phyloP scores from a whole-genome alignment of 129 eudicot species.

The Arctium minus region DNA sequence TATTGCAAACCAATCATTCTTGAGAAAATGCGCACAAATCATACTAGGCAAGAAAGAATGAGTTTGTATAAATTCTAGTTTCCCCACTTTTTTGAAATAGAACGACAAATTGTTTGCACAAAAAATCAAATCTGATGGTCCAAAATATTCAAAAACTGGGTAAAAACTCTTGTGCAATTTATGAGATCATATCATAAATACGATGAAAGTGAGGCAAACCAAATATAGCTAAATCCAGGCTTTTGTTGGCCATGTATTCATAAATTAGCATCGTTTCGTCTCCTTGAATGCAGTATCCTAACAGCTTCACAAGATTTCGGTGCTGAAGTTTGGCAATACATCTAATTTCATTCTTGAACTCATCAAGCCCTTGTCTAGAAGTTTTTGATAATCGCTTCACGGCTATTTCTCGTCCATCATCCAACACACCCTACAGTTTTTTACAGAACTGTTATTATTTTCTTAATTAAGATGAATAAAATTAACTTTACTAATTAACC shows the following conservation, averaged over 20 bases:
- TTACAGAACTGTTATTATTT: neutral
- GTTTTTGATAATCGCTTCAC: neutral
- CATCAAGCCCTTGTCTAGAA: neutral
- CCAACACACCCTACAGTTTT: constrained; percentile 7
- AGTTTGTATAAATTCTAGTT: neutral
- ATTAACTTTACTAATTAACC: neutral
- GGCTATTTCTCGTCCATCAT: constrained; percentile 8
- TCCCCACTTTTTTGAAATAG: no score
- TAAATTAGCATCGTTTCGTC: neutral
- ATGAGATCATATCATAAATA: neutral
- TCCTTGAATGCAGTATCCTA: constrained; percentile 3
- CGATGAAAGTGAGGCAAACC: neutral
- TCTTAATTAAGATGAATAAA: neutral
- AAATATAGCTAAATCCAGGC: neutral
- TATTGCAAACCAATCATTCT: neutral
- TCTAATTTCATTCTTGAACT: neutral
- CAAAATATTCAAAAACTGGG: neutral
- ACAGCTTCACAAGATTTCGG: neutral
- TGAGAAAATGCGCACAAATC: neutral
- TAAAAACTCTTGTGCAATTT: neutral
- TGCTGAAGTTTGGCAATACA: neutral
- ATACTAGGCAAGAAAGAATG: neutral
- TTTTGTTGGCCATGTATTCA: constrained; percentile 1
- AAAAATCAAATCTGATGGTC: no score
- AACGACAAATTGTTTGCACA: neutral